phyloP scores from a whole-genome alignment of 2,329 filamentous ascomycete species.

The Hypoxylon sp. region DNA sequence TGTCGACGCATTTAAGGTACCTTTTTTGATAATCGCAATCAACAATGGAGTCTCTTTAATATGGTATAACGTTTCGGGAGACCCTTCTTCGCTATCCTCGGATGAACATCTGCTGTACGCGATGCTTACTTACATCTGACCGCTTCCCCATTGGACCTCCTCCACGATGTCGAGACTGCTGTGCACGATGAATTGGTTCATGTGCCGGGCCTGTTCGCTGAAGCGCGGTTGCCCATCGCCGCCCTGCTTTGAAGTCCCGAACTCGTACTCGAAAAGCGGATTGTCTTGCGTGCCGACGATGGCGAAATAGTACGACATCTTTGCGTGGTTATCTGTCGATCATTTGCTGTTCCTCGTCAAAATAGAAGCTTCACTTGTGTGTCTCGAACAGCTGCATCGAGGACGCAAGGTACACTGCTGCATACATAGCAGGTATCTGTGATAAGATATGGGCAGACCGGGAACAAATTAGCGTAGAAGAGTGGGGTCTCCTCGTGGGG shows the following conservation, averaged over 20 bases:
- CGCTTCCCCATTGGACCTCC: constrained; percentile 93
- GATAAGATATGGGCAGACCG: neutral
- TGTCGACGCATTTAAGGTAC: constrained; percentile 97
- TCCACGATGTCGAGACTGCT: constrained; percentile 95
- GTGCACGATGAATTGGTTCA: constrained; percentile 98
- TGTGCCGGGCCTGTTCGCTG: constrained; percentile 87
- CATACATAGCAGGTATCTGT: neutral
- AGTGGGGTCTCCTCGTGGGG: constrained; percentile 15
- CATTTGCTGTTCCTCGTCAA: constrained; percentile 38
- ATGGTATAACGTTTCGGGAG: neutral
- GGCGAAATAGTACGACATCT: constrained; percentile 98
- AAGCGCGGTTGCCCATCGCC: constrained; percentile 94
- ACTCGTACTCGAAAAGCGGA: constrained; percentile 96
- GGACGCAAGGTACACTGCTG: constrained; percentile 1
- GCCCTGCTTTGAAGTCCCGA: constrained; percentile 95
- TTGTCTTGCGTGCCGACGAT: constrained; percentile 97
- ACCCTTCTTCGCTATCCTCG: neutral
- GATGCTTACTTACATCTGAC: constrained; percentile 76
- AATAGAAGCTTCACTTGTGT: constrained; percentile 5
- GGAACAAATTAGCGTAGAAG: constrained; percentile 2
- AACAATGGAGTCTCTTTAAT: neutral
- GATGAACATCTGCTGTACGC: neutral
- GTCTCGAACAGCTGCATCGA: constrained; percentile 7
- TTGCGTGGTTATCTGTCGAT: constrained; percentile 43
- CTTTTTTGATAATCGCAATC: constrained; percentile 33